Evolutionary conservation across 2,329 filamentous ascomycete genomes (phyloP).

Genomic region (Aspergillus sp.): DNA sequence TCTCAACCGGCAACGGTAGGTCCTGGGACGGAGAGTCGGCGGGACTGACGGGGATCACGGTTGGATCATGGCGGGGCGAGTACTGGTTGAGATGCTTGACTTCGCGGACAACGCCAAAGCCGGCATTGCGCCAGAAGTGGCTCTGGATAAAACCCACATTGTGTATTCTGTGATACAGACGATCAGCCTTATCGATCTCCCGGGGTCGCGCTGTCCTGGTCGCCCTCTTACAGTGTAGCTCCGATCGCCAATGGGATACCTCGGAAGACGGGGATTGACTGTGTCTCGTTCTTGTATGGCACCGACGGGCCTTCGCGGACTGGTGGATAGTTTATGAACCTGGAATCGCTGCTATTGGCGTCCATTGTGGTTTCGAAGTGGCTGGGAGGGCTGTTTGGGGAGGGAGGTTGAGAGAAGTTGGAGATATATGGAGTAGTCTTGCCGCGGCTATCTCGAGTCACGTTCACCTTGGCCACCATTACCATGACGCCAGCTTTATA

Average conservation of each 20-base stretch:
- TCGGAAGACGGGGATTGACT: conserved; percentile 60
- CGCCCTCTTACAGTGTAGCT: conserved; percentile 47
- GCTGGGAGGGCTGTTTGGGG: conserved; percentile 3
- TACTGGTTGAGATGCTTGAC: conserved; percentile 47
- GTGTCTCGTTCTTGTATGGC: conserved; percentile 41
- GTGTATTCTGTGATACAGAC: conserved; percentile 39
- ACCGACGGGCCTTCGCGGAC: conserved; percentile 30
- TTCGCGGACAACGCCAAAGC: conserved; percentile 50
- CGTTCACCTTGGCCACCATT: conserved; percentile 1
- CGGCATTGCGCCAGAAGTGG: conserved; percentile 62
- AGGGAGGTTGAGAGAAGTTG: too few species aligned
- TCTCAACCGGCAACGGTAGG: conserved; percentile 24
- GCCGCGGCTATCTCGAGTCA: conserved; percentile 9
- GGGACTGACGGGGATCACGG: conserved; percentile 41
- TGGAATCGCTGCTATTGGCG: conserved; percentile 5
- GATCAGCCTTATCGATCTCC: conserved; percentile 1
- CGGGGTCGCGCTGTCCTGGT: not conserved
- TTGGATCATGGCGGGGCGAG: conserved; percentile 47
- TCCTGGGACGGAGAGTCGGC: conserved; percentile 10
- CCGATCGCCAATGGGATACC: conserved; percentile 55
- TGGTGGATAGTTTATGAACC: conserved; percentile 30
- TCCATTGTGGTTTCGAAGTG: not conserved
- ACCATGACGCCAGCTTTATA: conserved; percentile 2
- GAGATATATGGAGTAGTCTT: conserved; percentile 8
- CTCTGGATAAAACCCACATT: conserved; percentile 53